A percentile compares a stretch with the other conserved stretches of the same genome.
Evolutionary conservation across 345 rosid species (phyloP).

Genomic region (Citrus unshiu): DNA sequence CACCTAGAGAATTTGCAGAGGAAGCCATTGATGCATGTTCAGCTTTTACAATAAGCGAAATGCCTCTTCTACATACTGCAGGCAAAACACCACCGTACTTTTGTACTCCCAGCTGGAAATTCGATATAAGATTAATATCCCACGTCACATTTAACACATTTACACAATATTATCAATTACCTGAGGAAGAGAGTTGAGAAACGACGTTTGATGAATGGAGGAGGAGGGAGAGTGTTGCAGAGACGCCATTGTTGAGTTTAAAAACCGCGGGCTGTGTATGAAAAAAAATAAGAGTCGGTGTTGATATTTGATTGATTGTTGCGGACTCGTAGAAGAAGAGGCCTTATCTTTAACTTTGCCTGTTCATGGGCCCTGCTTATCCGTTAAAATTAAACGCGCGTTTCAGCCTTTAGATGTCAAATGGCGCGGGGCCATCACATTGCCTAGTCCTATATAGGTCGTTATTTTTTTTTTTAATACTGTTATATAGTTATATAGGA

Average conservation of each 20-base stretch:
- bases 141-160: neutral
- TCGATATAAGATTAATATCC: neutral
- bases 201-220: slow-evolving; percentile 47
- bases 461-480: too few species aligned
- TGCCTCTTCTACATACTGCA: slow-evolving; percentile 43
- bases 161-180: slow-evolving; percentile 24
- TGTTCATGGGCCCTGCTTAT: neutral
- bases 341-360: neutral
- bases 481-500: too few species aligned
- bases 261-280: too few species aligned
- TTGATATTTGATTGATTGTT: neutral
- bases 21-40: slow-evolving; percentile 42
- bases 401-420: neutral
- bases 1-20: slow-evolving; percentile 50
- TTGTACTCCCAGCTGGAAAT: slow-evolving; percentile 32
- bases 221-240: slow-evolving; percentile 55
- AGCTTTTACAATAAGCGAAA: slow-evolving; percentile 51
- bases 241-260: slow-evolving; percentile 56
- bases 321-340: neutral
- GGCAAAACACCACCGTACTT: slow-evolving; percentile 33
- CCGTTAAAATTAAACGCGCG: neutral
- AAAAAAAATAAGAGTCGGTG: neutral
- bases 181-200: slow-evolving; percentile 55
- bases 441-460: neutral
- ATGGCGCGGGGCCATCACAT: neutral